Evolutionary conservation across 2,329 filamentous ascomycete genomes (phyloP), one percentile per base, ranked within the genome.

Genomic region (Clonostachys rosea): DNA sequence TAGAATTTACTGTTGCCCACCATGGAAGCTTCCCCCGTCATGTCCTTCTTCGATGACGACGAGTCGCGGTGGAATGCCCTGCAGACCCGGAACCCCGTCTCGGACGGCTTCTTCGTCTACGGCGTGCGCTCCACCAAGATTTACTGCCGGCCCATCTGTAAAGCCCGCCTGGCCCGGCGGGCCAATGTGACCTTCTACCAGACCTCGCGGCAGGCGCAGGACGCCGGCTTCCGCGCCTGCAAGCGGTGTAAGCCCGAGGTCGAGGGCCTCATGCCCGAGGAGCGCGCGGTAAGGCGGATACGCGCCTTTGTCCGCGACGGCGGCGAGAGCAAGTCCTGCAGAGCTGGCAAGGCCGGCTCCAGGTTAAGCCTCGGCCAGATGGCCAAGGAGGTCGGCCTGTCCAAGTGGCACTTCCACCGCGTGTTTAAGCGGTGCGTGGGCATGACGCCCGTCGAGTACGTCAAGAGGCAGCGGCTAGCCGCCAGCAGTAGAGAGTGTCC

Each of bases 131-230:
- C 70, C 1, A 74, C 71, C n/a, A 63, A 65, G 50, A 68, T 74
- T 49, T 85, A 81, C 62, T 85, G 82, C 59, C 73, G 81, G 2
- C 80, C 81, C 2, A 79, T 73, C 17, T 86, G 82, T 58, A 74
- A 76, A 14, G 78, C 79, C 3, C 73, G 82, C 0, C 73, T 84
- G 12, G 79, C 83, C 2, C 73, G 81, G 3, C 73, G 81, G 42
- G 75, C 78, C 44, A 86, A 86, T 44, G 73, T 84, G 5, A 59
- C 63, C 2, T 86, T 83, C 61, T 81, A 73, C 60, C 58, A 70
- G 14, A 69, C 64, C 0, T 56, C 68, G 0, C 50, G 57, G 1
- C 66, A 74, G 33, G 82, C 82, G 2, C 62, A 64, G 40, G 52
- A 54, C 1, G 71, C 63, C 6, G 74, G 79, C 2, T 84, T 73